Percentiles rank a stretch among this genome's conserved stretches.
Evolutionary conservation across 345 rosid genomes (phyloP).

Genomic region (Geranium rotundifolium): DNA sequence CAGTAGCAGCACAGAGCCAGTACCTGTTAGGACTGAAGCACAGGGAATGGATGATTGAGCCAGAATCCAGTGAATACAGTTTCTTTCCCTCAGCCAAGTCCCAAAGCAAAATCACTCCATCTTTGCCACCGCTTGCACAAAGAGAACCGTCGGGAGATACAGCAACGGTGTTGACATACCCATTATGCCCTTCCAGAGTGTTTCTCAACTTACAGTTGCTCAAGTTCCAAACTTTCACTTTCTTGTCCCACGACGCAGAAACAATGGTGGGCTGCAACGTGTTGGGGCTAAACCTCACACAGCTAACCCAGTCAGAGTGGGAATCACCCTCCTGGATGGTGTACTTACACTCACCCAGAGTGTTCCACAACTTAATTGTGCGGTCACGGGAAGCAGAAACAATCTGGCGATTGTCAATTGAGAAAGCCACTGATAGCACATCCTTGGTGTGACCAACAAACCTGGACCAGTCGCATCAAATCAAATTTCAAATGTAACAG

Average conservation of each 20-base stretch:
- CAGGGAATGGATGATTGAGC: slow-evolving; percentile 57
- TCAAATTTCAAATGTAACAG: background rate
- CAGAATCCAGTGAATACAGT: slow-evolving; percentile 79
- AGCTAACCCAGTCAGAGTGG: slow-evolving; percentile 82
- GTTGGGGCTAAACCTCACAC: slow-evolving; percentile 88
- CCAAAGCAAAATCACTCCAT: slow-evolving; percentile 82
- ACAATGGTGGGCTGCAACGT: slow-evolving; percentile 73
- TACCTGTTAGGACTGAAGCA: slow-evolving; percentile 97
- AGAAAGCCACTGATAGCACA: slow-evolving; percentile 90
- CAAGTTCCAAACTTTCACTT: slow-evolving; percentile 89
- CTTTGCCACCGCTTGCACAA: slow-evolving; percentile 95
- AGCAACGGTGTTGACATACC: slow-evolving; percentile 83
- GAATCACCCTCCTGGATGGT: slow-evolving; percentile 73
- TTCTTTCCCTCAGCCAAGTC: slow-evolving; percentile 96
- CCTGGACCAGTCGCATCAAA: slow-evolving; percentile 9
- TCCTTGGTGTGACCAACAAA: slow-evolving; percentile 95
- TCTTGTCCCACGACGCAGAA: slow-evolving; percentile 78
- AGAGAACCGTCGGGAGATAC: slow-evolving; percentile 94
- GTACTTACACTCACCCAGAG: slow-evolving; percentile 94
- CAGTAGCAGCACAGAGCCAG: slow-evolving; percentile 96
- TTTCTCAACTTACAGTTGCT: slow-evolving; percentile 77
- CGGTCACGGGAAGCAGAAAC: slow-evolving; percentile 95
- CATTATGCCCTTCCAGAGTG: slow-evolving; percentile 65
- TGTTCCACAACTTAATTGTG: slow-evolving; percentile 92
- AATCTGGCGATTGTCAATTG: slow-evolving; percentile 92